phyloP scores from a whole-genome alignment of 805 yeast genomes.

The Starmerella floricola region DNA sequence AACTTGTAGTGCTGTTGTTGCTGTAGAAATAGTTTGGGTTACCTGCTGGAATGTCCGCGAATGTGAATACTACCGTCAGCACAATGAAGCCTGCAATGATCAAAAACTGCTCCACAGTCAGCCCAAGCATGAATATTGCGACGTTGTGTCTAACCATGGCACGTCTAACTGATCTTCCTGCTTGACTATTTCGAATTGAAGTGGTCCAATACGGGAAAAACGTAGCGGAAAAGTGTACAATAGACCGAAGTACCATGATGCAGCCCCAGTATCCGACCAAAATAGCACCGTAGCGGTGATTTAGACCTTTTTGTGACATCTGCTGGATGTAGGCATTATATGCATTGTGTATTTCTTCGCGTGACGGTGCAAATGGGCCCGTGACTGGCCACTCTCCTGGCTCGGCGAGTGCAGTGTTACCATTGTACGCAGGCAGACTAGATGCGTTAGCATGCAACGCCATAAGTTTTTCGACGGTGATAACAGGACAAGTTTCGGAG shows the following conservation, averaged over 20 bases:
- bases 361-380: constrained; percentile 7
- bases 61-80: constrained; percentile 27
- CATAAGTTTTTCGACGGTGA: constrained; percentile 1
- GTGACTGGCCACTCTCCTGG: constrained; percentile 13
- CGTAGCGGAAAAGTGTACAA: background rate
- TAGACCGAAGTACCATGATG: constrained; percentile 4
- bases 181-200: background rate
- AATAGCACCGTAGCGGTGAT: constrained; percentile 12
- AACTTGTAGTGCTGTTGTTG: constrained; percentile 4
- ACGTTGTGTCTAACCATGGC: background rate
- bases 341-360: constrained; percentile 7
- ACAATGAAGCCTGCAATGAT: constrained; percentile 29
- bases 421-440: constrained; percentile 4
- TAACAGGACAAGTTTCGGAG: background rate
- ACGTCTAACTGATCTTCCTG: no score
- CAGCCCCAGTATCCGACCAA: constrained; percentile 19
- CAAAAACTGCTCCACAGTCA: constrained; percentile 25
- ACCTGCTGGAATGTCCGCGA: constrained; percentile 10
- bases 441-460: background rate
- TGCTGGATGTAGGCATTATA: background rate
- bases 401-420: background rate
- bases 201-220: constrained; percentile 4
- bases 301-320: background rate
- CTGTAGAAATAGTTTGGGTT: constrained; percentile 8
- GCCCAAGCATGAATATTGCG: background rate